A percentile compares a stretch with the other conserved stretches of the same genome.
These are phyloP conservation scores for Amanita rubescens DNA, from an alignment of 768 basidiomycete genomes.

Conservation along the genomic window DNA sequence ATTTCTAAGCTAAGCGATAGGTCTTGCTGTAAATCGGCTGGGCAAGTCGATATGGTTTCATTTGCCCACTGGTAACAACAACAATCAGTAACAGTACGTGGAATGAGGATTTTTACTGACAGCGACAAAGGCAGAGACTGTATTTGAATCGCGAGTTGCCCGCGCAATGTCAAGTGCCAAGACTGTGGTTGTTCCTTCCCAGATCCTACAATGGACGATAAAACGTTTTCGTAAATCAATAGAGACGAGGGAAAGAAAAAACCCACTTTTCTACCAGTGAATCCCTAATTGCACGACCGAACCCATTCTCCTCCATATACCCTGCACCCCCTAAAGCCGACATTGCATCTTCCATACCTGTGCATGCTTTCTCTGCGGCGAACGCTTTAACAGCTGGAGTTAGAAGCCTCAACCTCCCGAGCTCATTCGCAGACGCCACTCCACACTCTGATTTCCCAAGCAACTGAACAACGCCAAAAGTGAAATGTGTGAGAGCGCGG, in stretches of 20 bases:
- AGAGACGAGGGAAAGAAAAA: background rate
- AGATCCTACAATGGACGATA: constrained; percentile 39
- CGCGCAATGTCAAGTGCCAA: constrained; percentile 61
- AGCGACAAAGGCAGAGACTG: constrained; percentile 38
- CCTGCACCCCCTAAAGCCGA: constrained; percentile 67
- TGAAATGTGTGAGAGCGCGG: constrained; percentile 56
- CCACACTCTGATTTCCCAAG: constrained; percentile 59
- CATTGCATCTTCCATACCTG: constrained; percentile 72
- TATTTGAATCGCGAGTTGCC: constrained; percentile 37
- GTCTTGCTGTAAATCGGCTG: constrained; percentile 21
- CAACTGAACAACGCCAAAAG: constrained; percentile 50
- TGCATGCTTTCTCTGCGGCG: constrained; percentile 52
- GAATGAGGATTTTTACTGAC: constrained; percentile 28
- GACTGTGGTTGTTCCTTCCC: constrained; percentile 72
- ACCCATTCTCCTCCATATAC: constrained; percentile 78
- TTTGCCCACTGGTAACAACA: constrained; percentile 46
- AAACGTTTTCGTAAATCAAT: background rate
- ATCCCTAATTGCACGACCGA: constrained; percentile 64
- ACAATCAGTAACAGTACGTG: background rate
- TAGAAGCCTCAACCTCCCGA: constrained; percentile 48
- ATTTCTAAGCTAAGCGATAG: constrained; percentile 23
- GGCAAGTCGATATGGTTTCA: constrained; percentile 33
- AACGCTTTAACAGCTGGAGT: constrained; percentile 70
- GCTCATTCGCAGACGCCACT: constrained; percentile 41
- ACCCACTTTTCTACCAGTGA: constrained; percentile 59